phyloP scores from a whole-genome alignment of 129 eudicot species.

The Flaveria trinervia region DNA sequence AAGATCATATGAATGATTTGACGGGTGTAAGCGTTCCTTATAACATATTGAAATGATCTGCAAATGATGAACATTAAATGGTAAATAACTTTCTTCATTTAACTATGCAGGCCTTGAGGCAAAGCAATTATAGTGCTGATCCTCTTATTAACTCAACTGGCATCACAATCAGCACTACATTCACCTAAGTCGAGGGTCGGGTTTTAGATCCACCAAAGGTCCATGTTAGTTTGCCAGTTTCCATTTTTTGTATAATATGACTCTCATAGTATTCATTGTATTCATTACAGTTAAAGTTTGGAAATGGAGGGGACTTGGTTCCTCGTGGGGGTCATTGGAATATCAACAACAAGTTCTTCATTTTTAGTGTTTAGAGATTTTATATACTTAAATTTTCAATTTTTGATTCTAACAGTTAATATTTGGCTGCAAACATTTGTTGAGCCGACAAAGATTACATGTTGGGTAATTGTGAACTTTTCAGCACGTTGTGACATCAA shows the following conservation, averaged over 20 bases:
- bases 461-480: conserved; percentile 80
- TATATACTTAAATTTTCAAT: neutral
- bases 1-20: conserved; percentile 69
- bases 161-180: conserved; percentile 47
- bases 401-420: neutral
- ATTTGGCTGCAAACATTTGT: conserved; percentile 48
- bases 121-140: conserved; percentile 51
- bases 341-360: conserved; percentile 36
- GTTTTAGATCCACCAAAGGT: conserved; percentile 77
- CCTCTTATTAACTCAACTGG: conserved; percentile 77
- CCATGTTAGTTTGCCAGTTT: neutral
- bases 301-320: conserved; percentile 59
- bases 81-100: conserved; percentile 5
- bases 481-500: conserved; percentile 66
- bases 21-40: conserved; percentile 28
- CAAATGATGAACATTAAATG: neutral
- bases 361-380: neutral
- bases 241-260: neutral
- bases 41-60: neutral
- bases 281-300: conserved; percentile 55
- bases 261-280: conserved; percentile 25
- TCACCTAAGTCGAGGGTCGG: conserved; percentile 72
- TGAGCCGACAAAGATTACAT: conserved; percentile 47
- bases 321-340: conserved; percentile 82
- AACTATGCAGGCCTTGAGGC: conserved; percentile 28